Evolutionary conservation across 169 alveolate species (phyloP), one percentile per base, ranked within the genome.

Genomic region (Eimeria necatrix): DNA sequence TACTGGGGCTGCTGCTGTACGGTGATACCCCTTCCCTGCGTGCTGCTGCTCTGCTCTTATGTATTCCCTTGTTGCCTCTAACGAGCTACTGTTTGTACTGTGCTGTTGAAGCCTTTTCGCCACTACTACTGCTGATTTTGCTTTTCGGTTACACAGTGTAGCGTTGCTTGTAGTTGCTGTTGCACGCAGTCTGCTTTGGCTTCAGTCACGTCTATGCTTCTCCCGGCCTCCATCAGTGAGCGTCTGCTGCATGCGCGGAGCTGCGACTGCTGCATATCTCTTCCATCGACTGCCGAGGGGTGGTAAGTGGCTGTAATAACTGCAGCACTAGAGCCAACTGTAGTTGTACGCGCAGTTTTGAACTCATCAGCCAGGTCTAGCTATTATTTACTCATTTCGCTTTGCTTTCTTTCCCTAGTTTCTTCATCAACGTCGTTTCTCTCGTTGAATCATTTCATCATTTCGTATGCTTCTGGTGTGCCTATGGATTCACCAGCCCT

Each of bases 171-270:
- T 68, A 22, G 18, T 7, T 71, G 83, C 20, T 22, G 59, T 26
- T 76, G 87, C 61, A 5, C 24, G 61, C 87, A 76, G 87, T 76
- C 87, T 49, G 87, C 87, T 3, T 76, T 76, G 61, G 87, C 87
- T 5, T 76, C 87, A 12, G 48, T 76, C 10, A 76, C 87, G 4
- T 76, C 87, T 32, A 14, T 76, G 59, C 61, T 76, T 41, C 87
- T 76, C 32, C 87, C 87, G 59, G 59, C 87, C 2, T 76, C 87
- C 12, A 26, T 76, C 22, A 76, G 87, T n/a, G 87, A 76, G 61
- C 14, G 87, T 22, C 87, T 76, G 22, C 59, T 76, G 61, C 87
- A 48, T 46, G 87, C 64, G 32, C 87, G 61, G 32, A 49, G 87
- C 61, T 76, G 87, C 61, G 87, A 32, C 18, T 76, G 64, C 61